A percentile compares a stretch with the other conserved stretches of the same genome.
phyloP scores from a whole-genome alignment of 768 basidiomycete genomes.

The Postia placenta region DNA sequence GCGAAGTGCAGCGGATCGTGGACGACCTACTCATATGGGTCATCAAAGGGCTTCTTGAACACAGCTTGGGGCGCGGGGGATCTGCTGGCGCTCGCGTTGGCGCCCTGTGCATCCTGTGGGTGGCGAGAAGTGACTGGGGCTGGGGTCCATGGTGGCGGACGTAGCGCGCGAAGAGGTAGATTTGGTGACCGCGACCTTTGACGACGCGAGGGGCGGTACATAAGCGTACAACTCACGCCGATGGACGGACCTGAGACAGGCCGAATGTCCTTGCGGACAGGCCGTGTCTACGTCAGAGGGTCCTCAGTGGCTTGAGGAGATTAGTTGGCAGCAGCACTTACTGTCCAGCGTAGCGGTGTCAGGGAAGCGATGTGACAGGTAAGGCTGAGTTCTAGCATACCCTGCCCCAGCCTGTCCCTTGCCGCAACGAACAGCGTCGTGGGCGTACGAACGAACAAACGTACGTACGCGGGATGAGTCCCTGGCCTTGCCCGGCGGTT shows the following conservation, averaged over 20 bases:
- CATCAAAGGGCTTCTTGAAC: constrained; percentile 6
- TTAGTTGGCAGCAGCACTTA: too few relatives aligned
- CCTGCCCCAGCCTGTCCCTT: neutral
- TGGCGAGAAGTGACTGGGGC: neutral
- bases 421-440: neutral
- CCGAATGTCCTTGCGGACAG: too few relatives aligned
- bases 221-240: neutral
- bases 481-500: too few relatives aligned
- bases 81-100: neutral
- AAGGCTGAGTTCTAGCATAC: neutral
- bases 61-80: neutral
- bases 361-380: too few relatives aligned
- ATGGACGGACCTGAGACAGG: neutral
- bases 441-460: neutral
- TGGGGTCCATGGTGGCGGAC: neutral
- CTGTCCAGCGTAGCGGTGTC: too few relatives aligned
- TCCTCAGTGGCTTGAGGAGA: too few relatives aligned
- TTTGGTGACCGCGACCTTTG: neutral
- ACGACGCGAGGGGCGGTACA: neutral
- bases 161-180: neutral
- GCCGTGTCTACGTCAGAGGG: too few relatives aligned
- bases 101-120: neutral
- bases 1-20: neutral
- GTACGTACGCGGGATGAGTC: neutral
- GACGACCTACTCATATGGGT: constrained; percentile 10